These are phyloP conservation scores for Singerocomus inundabilis DNA, from an alignment of 1,284 basidiomycete species.

Conservation along the genomic window DNA sequence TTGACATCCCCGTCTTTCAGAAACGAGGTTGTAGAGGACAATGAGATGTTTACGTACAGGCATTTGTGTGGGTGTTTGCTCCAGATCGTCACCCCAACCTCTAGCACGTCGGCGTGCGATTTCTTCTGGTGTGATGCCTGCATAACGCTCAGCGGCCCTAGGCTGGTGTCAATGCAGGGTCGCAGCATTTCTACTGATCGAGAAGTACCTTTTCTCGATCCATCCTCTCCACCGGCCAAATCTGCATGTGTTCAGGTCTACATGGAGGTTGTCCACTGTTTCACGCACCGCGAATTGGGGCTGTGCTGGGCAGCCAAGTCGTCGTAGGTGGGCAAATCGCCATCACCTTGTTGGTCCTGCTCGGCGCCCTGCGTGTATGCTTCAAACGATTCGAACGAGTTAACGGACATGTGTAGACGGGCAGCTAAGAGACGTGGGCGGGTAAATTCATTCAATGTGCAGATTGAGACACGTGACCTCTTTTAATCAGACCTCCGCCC, in stretches of 20 bases:
- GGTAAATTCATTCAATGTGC: background rate
- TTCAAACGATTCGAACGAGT: constrained; percentile 23
- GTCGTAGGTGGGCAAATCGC: constrained; percentile 73
- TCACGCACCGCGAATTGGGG: constrained; percentile 67
- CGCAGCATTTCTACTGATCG: background rate
- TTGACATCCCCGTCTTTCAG: constrained; percentile 13
- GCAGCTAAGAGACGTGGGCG: background rate
- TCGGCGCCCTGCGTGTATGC: constrained; percentile 41
- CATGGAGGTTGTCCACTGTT: background rate
- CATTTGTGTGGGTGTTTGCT: background rate
- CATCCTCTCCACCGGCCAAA: constrained; percentile 81
- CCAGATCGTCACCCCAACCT: constrained; percentile 59
- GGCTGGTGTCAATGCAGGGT: constrained; percentile 10
- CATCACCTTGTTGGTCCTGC: constrained; percentile 55
- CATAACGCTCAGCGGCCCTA: constrained; percentile 80
- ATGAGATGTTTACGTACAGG: constrained; percentile 15
- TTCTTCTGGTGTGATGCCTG: constrained; percentile 59
- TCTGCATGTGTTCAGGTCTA: constrained; percentile 36
- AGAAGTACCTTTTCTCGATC: constrained; percentile 77
- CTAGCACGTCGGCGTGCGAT: constrained; percentile 53
- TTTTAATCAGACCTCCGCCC: background rate
- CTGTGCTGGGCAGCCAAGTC: constrained; percentile 69
- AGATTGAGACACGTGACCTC: constrained; percentile 12
- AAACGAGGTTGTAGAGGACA: background rate
- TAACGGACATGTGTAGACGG: constrained; percentile 17